phyloP scores from a whole-genome alignment of 768 basidiomycete genomes.

The Suillus occidentalis region DNA sequence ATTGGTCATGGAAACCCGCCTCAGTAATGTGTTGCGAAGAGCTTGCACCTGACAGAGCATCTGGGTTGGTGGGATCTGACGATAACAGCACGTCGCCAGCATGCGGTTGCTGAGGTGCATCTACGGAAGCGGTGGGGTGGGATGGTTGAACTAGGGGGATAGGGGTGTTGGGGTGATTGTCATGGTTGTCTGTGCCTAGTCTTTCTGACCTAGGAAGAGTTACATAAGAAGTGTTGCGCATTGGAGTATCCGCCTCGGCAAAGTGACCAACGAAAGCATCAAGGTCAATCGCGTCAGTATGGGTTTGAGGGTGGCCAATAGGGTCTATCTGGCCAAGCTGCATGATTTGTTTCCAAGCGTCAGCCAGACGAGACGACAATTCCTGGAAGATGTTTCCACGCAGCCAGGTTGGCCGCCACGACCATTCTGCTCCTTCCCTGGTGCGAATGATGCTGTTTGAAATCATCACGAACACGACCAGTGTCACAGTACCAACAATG shows the following conservation, averaged over 20 bases:
- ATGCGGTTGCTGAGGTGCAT: neutral
- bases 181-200: neutral
- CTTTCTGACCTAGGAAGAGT: neutral
- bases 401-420: constrained; percentile 18
- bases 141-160: neutral
- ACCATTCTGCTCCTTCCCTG: constrained; percentile 15
- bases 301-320: neutral
- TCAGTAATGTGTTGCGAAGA: neutral
- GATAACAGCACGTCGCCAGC: neutral
- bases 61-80: no score
- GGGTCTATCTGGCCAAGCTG: no score
- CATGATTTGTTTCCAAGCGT: neutral
- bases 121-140: neutral
- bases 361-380: neutral
- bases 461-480: constrained; percentile 33
- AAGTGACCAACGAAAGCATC: neutral
- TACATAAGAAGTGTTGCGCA: no score
- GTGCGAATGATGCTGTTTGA: constrained; percentile 43
- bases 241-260: neutral
- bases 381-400: neutral
- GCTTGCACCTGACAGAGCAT: no score
- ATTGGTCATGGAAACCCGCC: neutral
- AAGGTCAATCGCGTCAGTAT: neutral
- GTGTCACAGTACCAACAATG: constrained; percentile 32
- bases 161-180: neutral